Base-by-base conservation (phyloP, 108 stramenopile genomes). In the Cylindrotheca fusiformis region DNA sequence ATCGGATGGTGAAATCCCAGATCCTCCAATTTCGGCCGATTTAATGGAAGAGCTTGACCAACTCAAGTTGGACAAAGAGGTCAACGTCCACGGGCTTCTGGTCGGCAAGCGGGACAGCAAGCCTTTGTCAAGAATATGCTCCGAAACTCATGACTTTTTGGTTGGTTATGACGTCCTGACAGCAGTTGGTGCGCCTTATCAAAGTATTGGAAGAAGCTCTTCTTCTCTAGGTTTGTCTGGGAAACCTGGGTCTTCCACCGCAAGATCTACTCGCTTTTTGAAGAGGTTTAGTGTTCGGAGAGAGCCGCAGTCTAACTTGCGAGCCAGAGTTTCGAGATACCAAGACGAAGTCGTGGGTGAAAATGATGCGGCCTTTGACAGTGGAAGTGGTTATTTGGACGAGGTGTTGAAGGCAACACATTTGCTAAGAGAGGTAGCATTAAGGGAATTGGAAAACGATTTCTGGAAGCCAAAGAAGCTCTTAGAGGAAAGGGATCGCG, bases 1-100 rank as follows among this genome's bases (percentile, higher is more conserved):
- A 1, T 76, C 83, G n/a, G 89, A 90, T 66, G 89, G 89, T 24
- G 89, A 90, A 61, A 77, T 90, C 21, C 81, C 82, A 3, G 82
- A 90, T 68, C 89, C 89, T 31, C 89, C 89, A 1, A 83, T 87
- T 0, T 72, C 80, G 0, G 36, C 59, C 5, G 57, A 66, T 12
- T 52, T 83, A 6, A 73, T 87, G 68, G 67, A 71, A 46, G 52
- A 65, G 21, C 74, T 90, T 4, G 79, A 83, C 32, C 22, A n/a
- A 2, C 81, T 86, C 22, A 76, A 72, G 19, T 24, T 28, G 12
- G 41, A 64, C 22, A 81, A 63, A 52, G 83, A 84, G 18, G 63
- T 90, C 48, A 67, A 87, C 56, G 67, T 87, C 23, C 83, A 85
- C 46, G 89, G 89, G 1, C 75, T 90, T 8, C 45, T 90, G 32